These are phyloP conservation scores for Dimargaris cristalligena DNA, from an alignment of 192 early-diverging fungal genomes.

Conservation along the genomic window DNA sequence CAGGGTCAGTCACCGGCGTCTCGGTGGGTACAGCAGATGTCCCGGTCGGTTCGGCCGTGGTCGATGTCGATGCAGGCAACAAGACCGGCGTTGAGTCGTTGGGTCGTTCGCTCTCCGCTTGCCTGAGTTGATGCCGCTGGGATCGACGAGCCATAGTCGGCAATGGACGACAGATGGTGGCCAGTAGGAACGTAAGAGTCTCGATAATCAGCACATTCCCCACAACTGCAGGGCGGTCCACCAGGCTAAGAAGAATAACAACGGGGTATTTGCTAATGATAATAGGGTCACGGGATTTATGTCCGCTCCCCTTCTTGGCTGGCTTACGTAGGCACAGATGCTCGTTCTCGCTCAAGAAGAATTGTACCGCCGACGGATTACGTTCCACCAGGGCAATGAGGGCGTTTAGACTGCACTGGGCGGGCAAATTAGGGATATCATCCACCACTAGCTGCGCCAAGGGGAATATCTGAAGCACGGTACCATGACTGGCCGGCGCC, in stretches of 20 bases:
- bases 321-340: constrained; percentile 31
- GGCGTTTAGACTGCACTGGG: constrained; percentile 74
- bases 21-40: background rate
- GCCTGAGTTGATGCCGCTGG: constrained; percentile 21
- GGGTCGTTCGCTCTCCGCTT: no score
- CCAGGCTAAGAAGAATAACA: constrained; percentile 62
- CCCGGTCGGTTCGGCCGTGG: constrained; percentile 8
- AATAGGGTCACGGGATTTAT: constrained; percentile 46
- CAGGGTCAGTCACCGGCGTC: background rate
- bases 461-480: constrained; percentile 19
- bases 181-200: constrained; percentile 69
- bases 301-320: constrained; percentile 37
- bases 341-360: constrained; percentile 62
- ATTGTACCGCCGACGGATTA: constrained; percentile 61
- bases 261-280: constrained; percentile 42
- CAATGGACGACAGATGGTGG: constrained; percentile 62
- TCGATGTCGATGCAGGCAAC: no score
- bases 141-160: constrained; percentile 35
- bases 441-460: constrained; percentile 29
- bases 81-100: no score
- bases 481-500: no score
- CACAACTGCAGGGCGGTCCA: constrained; percentile 71
- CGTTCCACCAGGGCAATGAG: constrained; percentile 59
- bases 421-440: constrained; percentile 72
- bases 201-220: constrained; percentile 69